Conservation (phyloP, 371 early-diverging fungal genomes). For the Lichtheimia ramosa region DNA sequence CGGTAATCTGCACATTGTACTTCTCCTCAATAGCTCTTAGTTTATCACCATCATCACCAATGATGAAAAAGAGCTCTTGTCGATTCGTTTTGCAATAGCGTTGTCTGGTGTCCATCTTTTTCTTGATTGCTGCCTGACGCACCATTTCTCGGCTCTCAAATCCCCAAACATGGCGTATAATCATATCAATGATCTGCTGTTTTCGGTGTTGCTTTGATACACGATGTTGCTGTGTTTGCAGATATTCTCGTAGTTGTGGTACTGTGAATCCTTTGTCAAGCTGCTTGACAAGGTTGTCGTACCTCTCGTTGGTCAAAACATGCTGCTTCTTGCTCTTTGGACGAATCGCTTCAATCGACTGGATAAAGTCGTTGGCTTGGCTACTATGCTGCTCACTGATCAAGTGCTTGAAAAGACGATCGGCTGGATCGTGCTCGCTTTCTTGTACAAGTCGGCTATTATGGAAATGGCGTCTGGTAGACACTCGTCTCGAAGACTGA, state of each 20-base stretch:
- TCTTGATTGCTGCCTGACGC: constrained; percentile 8
- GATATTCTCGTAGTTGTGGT: constrained; percentile 22
- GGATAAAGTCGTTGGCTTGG: background rate
- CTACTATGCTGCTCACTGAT: no score
- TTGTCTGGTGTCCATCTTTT: constrained; percentile 4
- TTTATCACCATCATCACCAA: constrained; percentile 32
- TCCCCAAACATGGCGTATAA: constrained; percentile 25
- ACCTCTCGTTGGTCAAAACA: constrained; percentile 4
- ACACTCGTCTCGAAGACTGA: no score
- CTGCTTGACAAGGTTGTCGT: constrained; percentile 9
- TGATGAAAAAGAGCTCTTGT: constrained; percentile 36
- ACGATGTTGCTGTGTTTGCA: constrained; percentile 13
- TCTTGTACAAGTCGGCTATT: no score
- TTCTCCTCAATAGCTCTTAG: constrained; percentile 26
- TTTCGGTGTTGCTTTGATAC: constrained; percentile 8
- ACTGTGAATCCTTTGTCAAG: constrained; percentile 27
- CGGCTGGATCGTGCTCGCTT: no score
- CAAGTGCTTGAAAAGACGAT: no score
- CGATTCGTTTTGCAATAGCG: constrained; percentile 16
- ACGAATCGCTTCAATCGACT: constrained; percentile 5
- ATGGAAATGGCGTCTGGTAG: no score
- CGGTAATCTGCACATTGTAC: constrained; percentile 26
- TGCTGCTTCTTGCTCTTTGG: background rate
- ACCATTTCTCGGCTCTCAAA: constrained; percentile 20
- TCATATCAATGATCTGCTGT: constrained; percentile 9